These are phyloP conservation scores for Clathrospora elynae DNA, from an alignment of 2,329 filamentous ascomycete genomes.

Conservation along the genomic window DNA sequence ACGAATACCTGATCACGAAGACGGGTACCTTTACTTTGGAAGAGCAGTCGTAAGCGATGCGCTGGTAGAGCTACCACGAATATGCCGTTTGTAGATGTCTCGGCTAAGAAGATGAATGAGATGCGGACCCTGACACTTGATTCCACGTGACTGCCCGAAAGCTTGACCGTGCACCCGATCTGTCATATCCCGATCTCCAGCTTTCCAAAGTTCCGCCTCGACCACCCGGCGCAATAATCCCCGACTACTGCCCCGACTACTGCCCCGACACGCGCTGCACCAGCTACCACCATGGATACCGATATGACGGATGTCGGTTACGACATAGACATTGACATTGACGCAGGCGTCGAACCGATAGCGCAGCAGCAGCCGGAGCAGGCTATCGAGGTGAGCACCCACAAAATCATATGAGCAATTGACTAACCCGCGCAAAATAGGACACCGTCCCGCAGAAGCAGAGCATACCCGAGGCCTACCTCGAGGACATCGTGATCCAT, in stretches of 20 bases:
- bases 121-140: too few species aligned
- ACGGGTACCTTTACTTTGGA: slow-evolving; percentile 68
- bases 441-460: slow-evolving; percentile 5
- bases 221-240: slow-evolving; percentile 21
- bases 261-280: slow-evolving; percentile 6
- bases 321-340: slow-evolving; percentile 46
- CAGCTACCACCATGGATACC: slow-evolving; percentile 32
- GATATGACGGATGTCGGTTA: slow-evolving; percentile 45
- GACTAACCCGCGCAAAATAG: slow-evolving; percentile 10
- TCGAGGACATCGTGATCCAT: slow-evolving; percentile 36
- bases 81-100: slow-evolving; percentile 1
- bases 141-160: slow-evolving; percentile 25
- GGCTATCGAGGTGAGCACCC: slow-evolving; percentile 21
- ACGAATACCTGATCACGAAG: slow-evolving; percentile 67
- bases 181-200: neutral
- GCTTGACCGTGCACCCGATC: slow-evolving; percentile 11
- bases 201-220: neutral
- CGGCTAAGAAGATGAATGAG: neutral
- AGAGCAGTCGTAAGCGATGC: slow-evolving; percentile 23
- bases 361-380: slow-evolving; percentile 30
- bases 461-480: slow-evolving; percentile 42
- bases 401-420: slow-evolving; percentile 3
- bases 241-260: slow-evolving; percentile 5
- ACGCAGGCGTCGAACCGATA: slow-evolving; percentile 25
- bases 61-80: neutral